Base-by-base conservation (phyloP, 192 early-diverging fungal genomes). In the Coemansia sp. region DNA sequence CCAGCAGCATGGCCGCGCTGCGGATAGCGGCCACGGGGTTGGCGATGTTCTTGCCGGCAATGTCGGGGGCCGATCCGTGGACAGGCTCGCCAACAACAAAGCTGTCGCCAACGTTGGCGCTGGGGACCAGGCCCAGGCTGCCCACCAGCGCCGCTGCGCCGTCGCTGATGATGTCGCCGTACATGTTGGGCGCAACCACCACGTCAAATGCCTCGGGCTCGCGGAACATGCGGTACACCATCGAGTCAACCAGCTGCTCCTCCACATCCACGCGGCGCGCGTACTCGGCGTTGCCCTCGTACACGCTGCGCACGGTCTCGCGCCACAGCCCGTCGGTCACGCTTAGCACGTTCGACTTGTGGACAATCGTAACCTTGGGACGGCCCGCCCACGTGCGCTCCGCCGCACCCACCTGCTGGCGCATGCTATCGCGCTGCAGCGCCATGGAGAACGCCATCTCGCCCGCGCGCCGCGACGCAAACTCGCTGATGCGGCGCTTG, bases 201-300 rank as follows among this genome's bases (percentile, higher is more conserved):
- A 98, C 96, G 77, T 98, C 96, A 81, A 97, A 97, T 8, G 84
- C 85, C 33, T 97, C 84, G 45, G 96, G 95, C 68, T 97, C 96
- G 59, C 95, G 90, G 88, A 97, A 98, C 86, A 98, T 86, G 62
- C 96, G 92, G 73, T 98, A 79, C 64, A 98, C 96, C 96, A 98
- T 98, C 21, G 96, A 98, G 61, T 98, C 96, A 3, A 98, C 95
- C 67, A 98, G 83, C 78, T 98, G 96, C 80, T 98, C 96, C 60
- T 98, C 92, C 71, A 94, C 81, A 35, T 92, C 83, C 0, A 95
- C 86, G 32, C 69, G 64, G 32, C 69, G 62, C 48, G 71, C 82
- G 54, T 83, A 84, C 43, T 75, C 77, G 11, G 82, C 65, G 44
- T 87, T 89, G 52, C 81, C 71, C 33, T 85, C 83, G 59, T 92